Evolutionary conservation across 331 rosid species (phyloP).

Genomic region (Spiraea crenata): DNA sequence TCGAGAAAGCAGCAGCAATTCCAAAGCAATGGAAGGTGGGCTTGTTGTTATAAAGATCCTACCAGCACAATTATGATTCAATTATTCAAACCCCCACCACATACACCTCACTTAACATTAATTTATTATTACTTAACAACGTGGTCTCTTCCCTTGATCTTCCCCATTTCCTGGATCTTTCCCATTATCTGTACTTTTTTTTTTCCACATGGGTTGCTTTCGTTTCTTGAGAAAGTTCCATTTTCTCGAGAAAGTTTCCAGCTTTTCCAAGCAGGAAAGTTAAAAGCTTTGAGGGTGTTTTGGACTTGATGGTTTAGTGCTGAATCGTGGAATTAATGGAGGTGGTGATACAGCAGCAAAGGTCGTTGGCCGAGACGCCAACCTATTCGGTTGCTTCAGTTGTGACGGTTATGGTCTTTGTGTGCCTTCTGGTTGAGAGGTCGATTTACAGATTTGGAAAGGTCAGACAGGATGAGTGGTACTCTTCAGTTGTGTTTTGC

Average conservation of each 20-base stretch:
- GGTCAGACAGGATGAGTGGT: conserved; percentile 36
- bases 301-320: conserved; percentile 12
- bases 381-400: conserved; percentile 92
- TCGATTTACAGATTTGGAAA: conserved; percentile 76
- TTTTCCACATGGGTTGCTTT: background rate
- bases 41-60: conserved; percentile 10
- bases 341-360: conserved; percentile 39
- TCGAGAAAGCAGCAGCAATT: conserved; percentile 2
- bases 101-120: conserved; percentile 27
- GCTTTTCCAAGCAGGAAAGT: conserved; percentile 3
- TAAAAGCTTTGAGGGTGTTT: conserved; percentile 4
- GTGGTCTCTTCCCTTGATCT: background rate
- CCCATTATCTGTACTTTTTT: background rate
- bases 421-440: conserved; percentile 75
- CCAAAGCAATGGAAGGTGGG: conserved; percentile 19
- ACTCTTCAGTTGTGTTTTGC: conserved; percentile 5
- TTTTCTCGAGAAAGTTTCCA: conserved; percentile 11
- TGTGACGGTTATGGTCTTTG: conserved; percentile 80
- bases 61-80: background rate
- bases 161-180: conserved; percentile 44
- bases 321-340: conserved; percentile 43
- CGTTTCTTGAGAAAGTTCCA: background rate
- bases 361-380: conserved; percentile 91
- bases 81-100: conserved; percentile 21
- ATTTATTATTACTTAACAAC: conserved; percentile 14